Conservation (phyloP, 768 basidiomycete species). For the Chalciporus pseudorubinellus region DNA sequence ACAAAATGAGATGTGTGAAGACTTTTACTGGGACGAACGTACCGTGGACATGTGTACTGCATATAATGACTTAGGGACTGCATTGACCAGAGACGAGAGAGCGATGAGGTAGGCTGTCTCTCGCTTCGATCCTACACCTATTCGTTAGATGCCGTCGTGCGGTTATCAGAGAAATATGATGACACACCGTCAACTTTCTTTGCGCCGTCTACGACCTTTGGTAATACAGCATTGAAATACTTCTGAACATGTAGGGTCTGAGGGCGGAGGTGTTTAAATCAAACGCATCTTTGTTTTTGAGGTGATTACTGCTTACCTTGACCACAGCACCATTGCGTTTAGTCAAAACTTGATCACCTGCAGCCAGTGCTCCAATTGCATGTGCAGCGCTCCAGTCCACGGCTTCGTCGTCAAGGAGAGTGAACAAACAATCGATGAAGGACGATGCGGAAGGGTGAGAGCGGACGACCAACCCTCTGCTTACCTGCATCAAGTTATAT, state of each 20-base stretch:
- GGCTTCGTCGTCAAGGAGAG: constrained; percentile 61
- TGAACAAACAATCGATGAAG: constrained; percentile 65
- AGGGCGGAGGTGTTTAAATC: neutral
- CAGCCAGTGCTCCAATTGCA: constrained; percentile 65
- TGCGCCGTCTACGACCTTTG: constrained; percentile 69
- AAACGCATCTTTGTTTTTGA: neutral
- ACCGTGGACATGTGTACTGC: constrained; percentile 64
- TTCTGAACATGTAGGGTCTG: constrained; percentile 76
- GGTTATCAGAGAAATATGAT: constrained; percentile 15
- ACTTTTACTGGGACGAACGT: constrained; percentile 13
- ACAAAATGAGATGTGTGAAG: neutral
- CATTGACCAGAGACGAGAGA: constrained; percentile 74
- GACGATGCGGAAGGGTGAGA: constrained; percentile 57
- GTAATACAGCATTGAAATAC: constrained; percentile 69
- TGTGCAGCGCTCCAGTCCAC: constrained; percentile 75
- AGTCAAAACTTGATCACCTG: constrained; percentile 60
- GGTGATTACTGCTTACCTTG: constrained; percentile 48
- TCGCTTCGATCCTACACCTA: constrained; percentile 42
- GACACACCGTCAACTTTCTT: constrained; percentile 51
- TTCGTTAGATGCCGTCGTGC: neutral
- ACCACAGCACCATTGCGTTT: constrained; percentile 78
- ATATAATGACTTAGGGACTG: constrained; percentile 76
- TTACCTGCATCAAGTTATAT: constrained; percentile 47
- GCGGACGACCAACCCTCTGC: constrained; percentile 75
- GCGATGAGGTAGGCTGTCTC: constrained; percentile 80